phyloP scores from a whole-genome alignment of 768 basidiomycete species.

The Naganishia antarctica region DNA sequence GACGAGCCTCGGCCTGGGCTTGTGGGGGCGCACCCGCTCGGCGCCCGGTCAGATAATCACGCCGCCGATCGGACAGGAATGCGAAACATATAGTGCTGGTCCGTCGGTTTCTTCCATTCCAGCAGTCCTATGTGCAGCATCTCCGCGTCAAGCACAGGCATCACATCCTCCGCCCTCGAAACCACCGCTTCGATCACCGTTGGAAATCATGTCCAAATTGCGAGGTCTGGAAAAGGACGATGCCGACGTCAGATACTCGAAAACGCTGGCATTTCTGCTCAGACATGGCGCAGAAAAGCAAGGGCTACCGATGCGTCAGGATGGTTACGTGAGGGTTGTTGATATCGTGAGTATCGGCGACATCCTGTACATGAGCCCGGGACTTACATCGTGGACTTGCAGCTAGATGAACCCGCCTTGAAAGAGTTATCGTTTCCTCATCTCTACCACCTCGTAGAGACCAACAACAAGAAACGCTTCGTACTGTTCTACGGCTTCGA shows the following conservation, averaged over 20 bases:
- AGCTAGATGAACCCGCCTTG: constrained; percentile 70
- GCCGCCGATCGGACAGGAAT: too few species aligned
- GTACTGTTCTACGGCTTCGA: constrained; percentile 45
- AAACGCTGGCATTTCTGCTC: constrained; percentile 85
- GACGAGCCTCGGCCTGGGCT: too few species aligned
- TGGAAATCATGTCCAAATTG: constrained; percentile 20
- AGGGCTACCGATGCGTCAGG: constrained; percentile 66
- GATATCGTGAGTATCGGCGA: constrained; percentile 65
- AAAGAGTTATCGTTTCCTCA: constrained; percentile 55
- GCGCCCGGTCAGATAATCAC: too few species aligned
- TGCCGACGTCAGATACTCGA: constrained; percentile 64
- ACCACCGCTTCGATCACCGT: too few species aligned
- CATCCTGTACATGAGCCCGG: not conserved
- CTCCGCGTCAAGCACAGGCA: too few species aligned
- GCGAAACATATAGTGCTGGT: too few species aligned
- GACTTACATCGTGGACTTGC: constrained; percentile 9
- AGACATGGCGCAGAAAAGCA: constrained; percentile 80
- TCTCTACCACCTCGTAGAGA: constrained; percentile 44
- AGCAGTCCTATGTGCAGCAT: too few species aligned
- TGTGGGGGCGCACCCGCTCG: too few species aligned
- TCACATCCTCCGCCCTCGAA: too few species aligned
- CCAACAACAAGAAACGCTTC: constrained; percentile 50
- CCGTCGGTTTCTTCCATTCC: too few species aligned
- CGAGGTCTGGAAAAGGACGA: constrained; percentile 26
- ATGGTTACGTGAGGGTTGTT: constrained; percentile 76